Conservation (phyloP, 345 rosid species). For the Salix brachista region DNA sequence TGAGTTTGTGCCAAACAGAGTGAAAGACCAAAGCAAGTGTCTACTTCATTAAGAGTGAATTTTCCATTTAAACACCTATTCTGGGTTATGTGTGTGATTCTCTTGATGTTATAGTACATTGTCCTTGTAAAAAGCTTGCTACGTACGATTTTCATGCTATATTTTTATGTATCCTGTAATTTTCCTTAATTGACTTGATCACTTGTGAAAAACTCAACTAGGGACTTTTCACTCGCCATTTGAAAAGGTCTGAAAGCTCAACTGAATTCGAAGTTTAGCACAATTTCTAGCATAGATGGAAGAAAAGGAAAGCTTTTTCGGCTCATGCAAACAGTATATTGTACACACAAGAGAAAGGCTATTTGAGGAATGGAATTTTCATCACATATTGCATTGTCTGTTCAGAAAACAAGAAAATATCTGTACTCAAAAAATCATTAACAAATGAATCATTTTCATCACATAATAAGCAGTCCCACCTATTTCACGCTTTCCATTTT, state of each 20-base stretch:
- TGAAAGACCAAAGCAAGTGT: background rate
- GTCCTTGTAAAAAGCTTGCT: background rate
- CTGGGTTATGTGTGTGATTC: too few species aligned
- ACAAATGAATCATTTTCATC: background rate
- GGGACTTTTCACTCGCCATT: too few species aligned
- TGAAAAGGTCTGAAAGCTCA: too few species aligned
- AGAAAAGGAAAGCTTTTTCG: background rate
- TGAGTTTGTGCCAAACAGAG: background rate
- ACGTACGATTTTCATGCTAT: too few species aligned
- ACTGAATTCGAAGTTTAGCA: too few species aligned
- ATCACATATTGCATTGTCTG: background rate
- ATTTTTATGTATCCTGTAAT: background rate
- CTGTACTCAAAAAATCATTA: background rate
- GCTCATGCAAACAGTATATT: background rate
- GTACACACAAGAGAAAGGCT: background rate
- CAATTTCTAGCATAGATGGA: too few species aligned
- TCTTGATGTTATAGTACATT: too few species aligned
- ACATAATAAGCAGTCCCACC: slow-evolving; percentile 37
- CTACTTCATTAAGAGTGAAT: background rate
- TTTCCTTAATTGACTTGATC: background rate
- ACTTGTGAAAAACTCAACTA: background rate
- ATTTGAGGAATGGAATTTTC: background rate
- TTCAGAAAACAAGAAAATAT: too few species aligned
- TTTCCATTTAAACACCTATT: too few species aligned
- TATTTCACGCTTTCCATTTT: slow-evolving; percentile 86